These are phyloP conservation scores for Populus pruinosa DNA, from an alignment of 345 rosid species.

Conservation along the genomic window DNA sequence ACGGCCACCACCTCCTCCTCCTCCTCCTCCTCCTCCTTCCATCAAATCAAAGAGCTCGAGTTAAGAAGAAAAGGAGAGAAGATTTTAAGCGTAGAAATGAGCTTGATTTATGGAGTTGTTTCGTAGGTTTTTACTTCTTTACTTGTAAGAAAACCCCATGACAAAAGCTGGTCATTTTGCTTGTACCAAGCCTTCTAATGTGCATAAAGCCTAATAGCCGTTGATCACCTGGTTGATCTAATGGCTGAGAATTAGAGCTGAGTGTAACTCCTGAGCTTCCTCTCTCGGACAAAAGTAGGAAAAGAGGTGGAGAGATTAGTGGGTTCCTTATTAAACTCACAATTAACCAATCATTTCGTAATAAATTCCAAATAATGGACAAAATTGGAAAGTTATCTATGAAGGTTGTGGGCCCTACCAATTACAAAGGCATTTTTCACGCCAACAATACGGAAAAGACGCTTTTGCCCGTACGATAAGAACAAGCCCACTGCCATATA, in stretches of 20 bases:
- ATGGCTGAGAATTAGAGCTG: constrained; percentile 32
- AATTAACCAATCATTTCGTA: constrained; percentile 21
- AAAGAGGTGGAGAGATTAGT: constrained; percentile 39
- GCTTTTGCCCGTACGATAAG: neutral
- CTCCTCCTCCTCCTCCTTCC: constrained; percentile 30
- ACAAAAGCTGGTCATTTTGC: constrained; percentile 32
- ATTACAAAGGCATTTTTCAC: neutral
- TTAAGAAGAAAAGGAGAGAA: constrained; percentile 11
- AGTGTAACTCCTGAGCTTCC: constrained; percentile 60
- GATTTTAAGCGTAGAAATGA: constrained; percentile 7
- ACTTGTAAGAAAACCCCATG: constrained; percentile 21
- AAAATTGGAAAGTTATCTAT: constrained; percentile 10
- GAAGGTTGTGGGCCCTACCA: neutral
- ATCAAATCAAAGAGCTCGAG: constrained; percentile 19
- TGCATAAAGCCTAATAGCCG: constrained; percentile 30
- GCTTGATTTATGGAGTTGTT: constrained; percentile 22
- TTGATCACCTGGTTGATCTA: constrained; percentile 35
- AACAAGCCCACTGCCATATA: neutral
- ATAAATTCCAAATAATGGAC: neutral
- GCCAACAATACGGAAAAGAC: neutral
- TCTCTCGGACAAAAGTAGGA: constrained; percentile 25
- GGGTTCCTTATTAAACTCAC: constrained; percentile 35
- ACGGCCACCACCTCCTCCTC: constrained; percentile 5
- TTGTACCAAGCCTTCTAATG: constrained; percentile 34
- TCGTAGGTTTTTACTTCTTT: neutral